Percentiles rank a stretch among this genome's conserved stretches.
Conservation (phyloP, 805 yeast genomes). For the Saturnispora saitoi region DNA sequence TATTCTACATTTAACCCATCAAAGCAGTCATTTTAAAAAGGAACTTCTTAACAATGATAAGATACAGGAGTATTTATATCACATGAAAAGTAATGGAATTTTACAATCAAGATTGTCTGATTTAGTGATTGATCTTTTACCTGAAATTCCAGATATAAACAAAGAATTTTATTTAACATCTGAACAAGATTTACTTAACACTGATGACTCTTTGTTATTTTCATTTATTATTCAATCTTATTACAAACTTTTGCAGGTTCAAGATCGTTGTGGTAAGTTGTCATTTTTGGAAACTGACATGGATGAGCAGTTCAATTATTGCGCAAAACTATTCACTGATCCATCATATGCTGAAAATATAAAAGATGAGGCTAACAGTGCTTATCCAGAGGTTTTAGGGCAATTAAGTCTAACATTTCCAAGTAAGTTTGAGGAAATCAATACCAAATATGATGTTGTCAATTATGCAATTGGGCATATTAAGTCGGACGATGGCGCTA, state of each 20-base stretch:
- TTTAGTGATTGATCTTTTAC: slow-evolving; percentile 23
- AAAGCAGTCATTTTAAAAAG: slow-evolving; percentile 27
- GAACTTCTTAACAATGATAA: slow-evolving; percentile 21
- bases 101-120: slow-evolving; percentile 26
- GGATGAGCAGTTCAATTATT: slow-evolving; percentile 18
- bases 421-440: slow-evolving; percentile 18
- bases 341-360: slow-evolving; percentile 5
- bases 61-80: slow-evolving; percentile 16
- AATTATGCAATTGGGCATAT: slow-evolving; percentile 13
- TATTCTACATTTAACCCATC: slow-evolving; percentile 16
- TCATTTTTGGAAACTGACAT: slow-evolving; percentile 13
- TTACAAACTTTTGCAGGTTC: slow-evolving; percentile 17
- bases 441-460: slow-evolving; percentile 19
- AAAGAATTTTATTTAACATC: slow-evolving; percentile 20
- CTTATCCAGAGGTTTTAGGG: slow-evolving; percentile 10
- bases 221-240: slow-evolving; percentile 27
- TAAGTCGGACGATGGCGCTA: slow-evolving; percentile 14
- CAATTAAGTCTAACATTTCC: slow-evolving; percentile 9
- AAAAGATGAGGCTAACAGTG: slow-evolving; percentile 2
- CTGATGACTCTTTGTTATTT: slow-evolving; percentile 26
- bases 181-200: slow-evolving; percentile 15
- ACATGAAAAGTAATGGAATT: slow-evolving; percentile 20
- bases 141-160: slow-evolving; percentile 21
- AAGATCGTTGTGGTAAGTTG: slow-evolving; percentile 1
- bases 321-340: slow-evolving; percentile 21